These are phyloP conservation scores for Daldinia sp. DNA, from an alignment of 2,329 filamentous ascomycete genomes.

Conservation along the genomic window DNA sequence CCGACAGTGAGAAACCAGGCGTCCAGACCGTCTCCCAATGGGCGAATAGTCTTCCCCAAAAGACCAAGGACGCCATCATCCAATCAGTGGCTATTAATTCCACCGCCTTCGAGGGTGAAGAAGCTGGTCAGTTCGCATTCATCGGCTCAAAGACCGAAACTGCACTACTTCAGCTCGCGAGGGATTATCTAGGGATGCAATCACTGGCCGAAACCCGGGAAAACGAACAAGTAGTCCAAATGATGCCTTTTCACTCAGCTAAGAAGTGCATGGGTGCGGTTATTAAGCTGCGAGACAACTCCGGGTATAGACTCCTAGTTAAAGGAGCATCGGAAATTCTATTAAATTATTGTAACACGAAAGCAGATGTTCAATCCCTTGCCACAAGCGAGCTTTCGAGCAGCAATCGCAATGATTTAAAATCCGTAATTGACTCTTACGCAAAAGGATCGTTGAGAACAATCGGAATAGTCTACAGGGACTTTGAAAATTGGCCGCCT, in stretches of 20 bases:
- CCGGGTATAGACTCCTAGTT: slow-evolving; percentile 58
- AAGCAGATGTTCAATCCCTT: slow-evolving; percentile 47
- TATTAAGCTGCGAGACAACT: slow-evolving; percentile 54
- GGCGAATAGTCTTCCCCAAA: slow-evolving; percentile 43
- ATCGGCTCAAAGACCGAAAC: slow-evolving; percentile 67
- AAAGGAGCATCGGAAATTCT: slow-evolving; percentile 68
- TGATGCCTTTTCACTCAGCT: slow-evolving; percentile 63
- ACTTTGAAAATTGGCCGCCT: slow-evolving; percentile 76
- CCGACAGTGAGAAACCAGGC: slow-evolving; percentile 36
- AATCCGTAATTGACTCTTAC: slow-evolving; percentile 66
- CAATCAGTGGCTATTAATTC: slow-evolving; percentile 64
- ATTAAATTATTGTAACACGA: slow-evolving; percentile 53
- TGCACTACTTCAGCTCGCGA: slow-evolving; percentile 60
- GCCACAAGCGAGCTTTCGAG: slow-evolving; percentile 60
- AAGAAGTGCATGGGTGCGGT: slow-evolving; percentile 67
- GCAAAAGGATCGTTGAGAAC: slow-evolving; percentile 75
- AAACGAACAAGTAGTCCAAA: slow-evolving; percentile 57
- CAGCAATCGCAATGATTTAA: slow-evolving; percentile 63
- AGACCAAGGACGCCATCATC: slow-evolving; percentile 49
- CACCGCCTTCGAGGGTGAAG: slow-evolving; percentile 63
- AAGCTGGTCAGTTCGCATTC: slow-evolving; percentile 55
- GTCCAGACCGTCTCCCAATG: slow-evolving; percentile 43
- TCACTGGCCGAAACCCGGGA: slow-evolving; percentile 56
- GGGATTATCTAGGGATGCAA: slow-evolving; percentile 59
- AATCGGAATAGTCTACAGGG: slow-evolving; percentile 76